Conservation (phyloP, 2,329 filamentous ascomycete species). For the Lachnellula suecica region DNA sequence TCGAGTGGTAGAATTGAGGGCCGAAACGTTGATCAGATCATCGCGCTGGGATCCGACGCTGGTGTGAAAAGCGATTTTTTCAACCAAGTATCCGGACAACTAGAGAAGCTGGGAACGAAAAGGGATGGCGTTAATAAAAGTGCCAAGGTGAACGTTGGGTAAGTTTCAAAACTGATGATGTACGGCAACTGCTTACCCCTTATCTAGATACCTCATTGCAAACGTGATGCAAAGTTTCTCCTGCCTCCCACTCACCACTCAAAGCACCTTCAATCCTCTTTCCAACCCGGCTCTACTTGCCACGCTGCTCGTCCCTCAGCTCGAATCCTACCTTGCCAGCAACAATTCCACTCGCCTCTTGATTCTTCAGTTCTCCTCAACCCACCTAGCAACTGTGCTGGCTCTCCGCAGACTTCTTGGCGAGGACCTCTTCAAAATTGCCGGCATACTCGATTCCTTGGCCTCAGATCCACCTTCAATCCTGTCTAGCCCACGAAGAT, state of each 20-base stretch:
- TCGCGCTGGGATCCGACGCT: constrained; percentile 58
- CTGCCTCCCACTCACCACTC: constrained; percentile 48
- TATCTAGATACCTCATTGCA: constrained; percentile 54
- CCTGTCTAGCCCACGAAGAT: constrained; percentile 11
- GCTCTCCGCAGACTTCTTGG: constrained; percentile 59
- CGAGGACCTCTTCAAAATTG: constrained; percentile 55
- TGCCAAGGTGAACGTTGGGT: constrained; percentile 60
- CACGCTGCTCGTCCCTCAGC: constrained; percentile 56
- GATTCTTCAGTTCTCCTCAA: constrained; percentile 56
- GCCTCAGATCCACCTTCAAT: constrained; percentile 27
- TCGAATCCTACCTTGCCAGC: constrained; percentile 57
- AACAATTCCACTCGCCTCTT: constrained; percentile 55
- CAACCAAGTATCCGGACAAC: constrained; percentile 45
- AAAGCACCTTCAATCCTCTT: constrained; percentile 52
- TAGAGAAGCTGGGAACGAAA: constrained; percentile 56
- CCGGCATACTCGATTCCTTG: constrained; percentile 47
- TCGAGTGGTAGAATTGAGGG: constrained; percentile 27
- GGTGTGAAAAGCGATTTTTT: constrained; percentile 52
- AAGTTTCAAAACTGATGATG: constrained; percentile 23
- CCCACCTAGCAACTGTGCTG: constrained; percentile 55
- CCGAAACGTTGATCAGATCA: constrained; percentile 53
- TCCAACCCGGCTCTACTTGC: constrained; percentile 54
- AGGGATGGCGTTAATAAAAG: constrained; percentile 49
- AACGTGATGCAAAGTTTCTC: constrained; percentile 57
- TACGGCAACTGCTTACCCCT: constrained; percentile 2